Evolutionary conservation across 2,329 filamentous ascomycete genomes (phyloP).

Genomic region (Cercospora sp.): DNA sequence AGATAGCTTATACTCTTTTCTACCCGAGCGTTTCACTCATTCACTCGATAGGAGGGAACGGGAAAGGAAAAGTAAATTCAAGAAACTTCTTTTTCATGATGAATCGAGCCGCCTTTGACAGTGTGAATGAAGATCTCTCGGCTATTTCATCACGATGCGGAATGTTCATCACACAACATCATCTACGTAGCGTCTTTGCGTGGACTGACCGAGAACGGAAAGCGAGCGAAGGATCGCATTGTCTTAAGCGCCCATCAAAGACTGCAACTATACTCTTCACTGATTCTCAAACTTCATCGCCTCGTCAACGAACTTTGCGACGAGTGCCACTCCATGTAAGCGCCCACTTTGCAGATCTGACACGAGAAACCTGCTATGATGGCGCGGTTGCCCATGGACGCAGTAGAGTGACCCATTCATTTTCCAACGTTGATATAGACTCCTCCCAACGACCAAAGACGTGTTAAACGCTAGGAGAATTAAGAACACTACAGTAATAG

Average conservation of each 20-base stretch:
- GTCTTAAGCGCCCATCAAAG: too few species aligned
- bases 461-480: neutral
- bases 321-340: neutral
- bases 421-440: too few species aligned
- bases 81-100: neutral
- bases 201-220: neutral
- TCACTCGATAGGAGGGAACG: neutral
- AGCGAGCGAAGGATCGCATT: neutral
- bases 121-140: neutral
- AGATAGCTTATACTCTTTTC: neutral
- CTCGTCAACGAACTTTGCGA: neutral
- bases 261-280: too few species aligned
- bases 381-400: too few species aligned
- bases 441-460: neutral
- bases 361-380: neutral
- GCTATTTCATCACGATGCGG: neutral
- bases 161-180: neutral
- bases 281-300: neutral
- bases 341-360: neutral
- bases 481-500: neutral
- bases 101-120: neutral
- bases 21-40: neutral
- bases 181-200: too few species aligned
- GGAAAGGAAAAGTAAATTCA: neutral
- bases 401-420: too few species aligned